Evolutionary conservation across 1,284 basidiomycete genomes (phyloP), one percentile per base, ranked within the genome.

Genomic region (Sanghuangporus baumii): DNA sequence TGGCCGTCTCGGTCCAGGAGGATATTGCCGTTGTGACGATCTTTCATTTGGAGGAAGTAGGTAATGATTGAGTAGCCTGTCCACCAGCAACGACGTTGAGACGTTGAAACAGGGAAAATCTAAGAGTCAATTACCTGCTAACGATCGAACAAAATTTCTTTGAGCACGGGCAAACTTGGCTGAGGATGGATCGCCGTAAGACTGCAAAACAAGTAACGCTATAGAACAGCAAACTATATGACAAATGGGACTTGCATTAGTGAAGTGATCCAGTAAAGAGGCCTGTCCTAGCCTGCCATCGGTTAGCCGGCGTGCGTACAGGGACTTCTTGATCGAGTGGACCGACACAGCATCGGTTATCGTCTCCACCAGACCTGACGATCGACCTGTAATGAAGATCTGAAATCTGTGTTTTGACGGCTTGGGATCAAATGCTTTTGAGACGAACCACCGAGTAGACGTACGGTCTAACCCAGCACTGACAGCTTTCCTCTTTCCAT

Each of bases 21-120:
- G 64, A 99, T 99, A 73, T 99, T 99, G 54, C 97, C 97, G 71
- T 99, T 99, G 73, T 99, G 97, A 26, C 97, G 86, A 75, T 99
- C 96, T 76, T 99, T 99, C 76, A 99, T 93, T 78, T 99, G 97
- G 2, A 99, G 83, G 23, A 99, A 86, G 74, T 94, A 98, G 11
- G 94, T 96, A 52, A 98, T 88, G 65, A 99, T 82, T 1, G 94
- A 97, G 74, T 98, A 99, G 11, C 93, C 93, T 91, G 66, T 9
- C 6, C 26, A 31, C 51, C 58, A 38, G 14, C 2, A 20, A 47
- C 34, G 43, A 20, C 47, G 43, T 36, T 40, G 55, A 59, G n/a
- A 41, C 31, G 20, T 18, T n/a, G 50, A 14, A 26, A 23, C 18
- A n/a, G 16, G 23, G 50, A 51, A n/a, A 34, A 4, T 23, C 26